phyloP scores from a whole-genome alignment of 768 basidiomycete species.

The Mycena galopus region DNA sequence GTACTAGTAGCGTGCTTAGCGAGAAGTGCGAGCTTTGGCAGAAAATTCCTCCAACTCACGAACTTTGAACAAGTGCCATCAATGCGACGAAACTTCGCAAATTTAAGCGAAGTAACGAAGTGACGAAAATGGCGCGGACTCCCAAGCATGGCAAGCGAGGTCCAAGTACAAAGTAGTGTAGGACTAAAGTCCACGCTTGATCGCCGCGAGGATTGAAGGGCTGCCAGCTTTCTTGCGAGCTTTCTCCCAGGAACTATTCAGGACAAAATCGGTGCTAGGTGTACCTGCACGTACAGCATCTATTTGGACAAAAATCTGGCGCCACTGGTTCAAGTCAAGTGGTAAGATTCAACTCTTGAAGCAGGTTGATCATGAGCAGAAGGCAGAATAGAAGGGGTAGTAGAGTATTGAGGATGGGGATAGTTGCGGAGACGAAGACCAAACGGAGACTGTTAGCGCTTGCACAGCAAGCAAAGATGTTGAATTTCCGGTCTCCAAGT shows the following conservation, averaged over 20 bases:
- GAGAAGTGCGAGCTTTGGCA: too few species aligned
- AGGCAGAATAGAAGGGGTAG: neutral
- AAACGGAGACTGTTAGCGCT: neutral
- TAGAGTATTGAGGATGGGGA: neutral
- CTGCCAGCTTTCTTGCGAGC: neutral
- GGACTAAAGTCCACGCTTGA: neutral
- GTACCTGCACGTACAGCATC: neutral
- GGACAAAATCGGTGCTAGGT: conserved; percentile 1
- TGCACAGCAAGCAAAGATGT: neutral
- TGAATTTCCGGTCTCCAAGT: neutral
- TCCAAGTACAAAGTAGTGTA: neutral
- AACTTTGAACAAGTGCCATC: too few species aligned
- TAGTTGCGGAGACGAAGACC: neutral
- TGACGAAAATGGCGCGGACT: too few species aligned
- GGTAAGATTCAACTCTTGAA: conserved; percentile 1
- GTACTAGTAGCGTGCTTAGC: too few species aligned
- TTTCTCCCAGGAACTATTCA: neutral
- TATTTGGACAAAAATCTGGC: conserved; percentile 1
- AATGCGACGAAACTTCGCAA: too few species aligned
- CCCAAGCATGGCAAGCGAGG: neutral
- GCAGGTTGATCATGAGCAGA: conserved; percentile 1
- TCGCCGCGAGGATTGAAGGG: neutral
- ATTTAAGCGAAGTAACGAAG: too few species aligned
- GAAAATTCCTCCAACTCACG: too few species aligned
- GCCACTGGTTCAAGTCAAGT: neutral